Evolutionary conservation across 139 green algal genomes (phyloP).

Genomic region (Pleodorina starrii): DNA sequence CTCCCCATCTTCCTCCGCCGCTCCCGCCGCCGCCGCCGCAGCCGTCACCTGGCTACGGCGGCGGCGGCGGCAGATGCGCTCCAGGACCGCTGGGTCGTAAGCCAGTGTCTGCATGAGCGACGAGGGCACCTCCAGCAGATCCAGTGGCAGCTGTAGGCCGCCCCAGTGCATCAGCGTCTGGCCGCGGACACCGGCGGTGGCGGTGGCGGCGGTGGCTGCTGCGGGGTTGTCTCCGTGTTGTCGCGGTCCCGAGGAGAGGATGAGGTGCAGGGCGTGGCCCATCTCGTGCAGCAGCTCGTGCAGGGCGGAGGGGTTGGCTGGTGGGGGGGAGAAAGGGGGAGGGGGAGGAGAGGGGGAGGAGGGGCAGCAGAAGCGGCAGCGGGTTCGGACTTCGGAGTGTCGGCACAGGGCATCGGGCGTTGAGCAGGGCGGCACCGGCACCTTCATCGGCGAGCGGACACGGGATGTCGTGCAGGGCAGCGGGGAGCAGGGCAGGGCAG

Average conservation of each 20-base stretch:
- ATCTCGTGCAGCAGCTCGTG: slow-evolving; percentile 56
- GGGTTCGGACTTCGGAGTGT: background rate
- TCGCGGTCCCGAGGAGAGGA: slow-evolving; percentile 14
- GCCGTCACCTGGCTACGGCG: background rate
- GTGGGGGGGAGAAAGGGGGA: background rate
- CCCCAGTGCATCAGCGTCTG: slow-evolving; percentile 20
- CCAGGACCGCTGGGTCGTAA: slow-evolving; percentile 1
- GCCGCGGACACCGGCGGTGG: background rate
- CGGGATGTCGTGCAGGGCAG: background rate
- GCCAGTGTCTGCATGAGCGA: slow-evolving; percentile 20
- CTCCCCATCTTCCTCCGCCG: background rate
- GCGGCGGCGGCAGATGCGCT: background rate
- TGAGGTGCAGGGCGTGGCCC: slow-evolving; percentile 51
- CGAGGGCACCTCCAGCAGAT: slow-evolving; percentile 46
- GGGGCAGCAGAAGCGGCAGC: background rate
- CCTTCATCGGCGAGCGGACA: too few relatives aligned
- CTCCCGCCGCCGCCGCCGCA: background rate
- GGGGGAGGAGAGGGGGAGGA: background rate
- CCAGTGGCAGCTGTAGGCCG: slow-evolving; percentile 37
- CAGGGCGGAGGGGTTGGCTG: slow-evolving; percentile 17
- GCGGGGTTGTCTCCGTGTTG: background rate
- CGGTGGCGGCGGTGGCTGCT: too few relatives aligned
- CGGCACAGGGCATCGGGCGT: background rate
- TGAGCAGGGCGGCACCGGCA: background rate
- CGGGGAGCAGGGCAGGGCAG: background rate